Evolutionary conservation across 176 grass and related monocot genomes (phyloP).

Genomic region (Carex myosuroides): DNA sequence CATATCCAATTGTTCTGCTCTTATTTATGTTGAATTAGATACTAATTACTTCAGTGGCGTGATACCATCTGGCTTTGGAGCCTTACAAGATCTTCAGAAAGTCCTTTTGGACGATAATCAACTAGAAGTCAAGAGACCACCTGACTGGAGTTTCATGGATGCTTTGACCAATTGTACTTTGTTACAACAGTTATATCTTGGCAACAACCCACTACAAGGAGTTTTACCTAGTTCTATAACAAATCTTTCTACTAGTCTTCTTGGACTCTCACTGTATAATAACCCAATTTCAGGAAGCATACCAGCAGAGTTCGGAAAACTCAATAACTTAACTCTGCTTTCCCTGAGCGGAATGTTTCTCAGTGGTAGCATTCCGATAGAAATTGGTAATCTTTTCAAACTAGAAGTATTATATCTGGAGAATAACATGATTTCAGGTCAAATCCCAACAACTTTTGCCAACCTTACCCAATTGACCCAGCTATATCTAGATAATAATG

Average conservation of each 20-base stretch:
- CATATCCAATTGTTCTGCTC: slow-evolving; percentile 13
- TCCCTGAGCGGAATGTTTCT: neutral
- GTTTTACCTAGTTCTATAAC: slow-evolving; percentile 20
- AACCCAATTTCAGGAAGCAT: neutral
- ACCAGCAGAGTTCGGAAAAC: neutral
- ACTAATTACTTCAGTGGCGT: slow-evolving; percentile 22
- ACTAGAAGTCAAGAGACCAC: slow-evolving; percentile 6
- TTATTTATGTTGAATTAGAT: neutral
- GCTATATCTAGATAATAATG: neutral
- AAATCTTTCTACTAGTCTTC: slow-evolving; percentile 24
- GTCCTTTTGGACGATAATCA: neutral
- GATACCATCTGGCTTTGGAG: slow-evolving; percentile 21
- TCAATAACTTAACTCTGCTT: neutral
- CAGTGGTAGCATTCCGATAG: neutral
- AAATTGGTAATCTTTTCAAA: neutral
- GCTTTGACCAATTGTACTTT: slow-evolving; percentile 12
- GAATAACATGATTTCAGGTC: neutral
- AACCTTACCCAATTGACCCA: neutral
- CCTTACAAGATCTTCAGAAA: neutral
- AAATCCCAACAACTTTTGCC: neutral
- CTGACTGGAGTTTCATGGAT: slow-evolving; percentile 22
- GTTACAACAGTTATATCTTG: neutral
- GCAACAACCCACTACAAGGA: slow-evolving; percentile 13
- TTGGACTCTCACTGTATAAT: neutral
- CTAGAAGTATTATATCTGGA: neutral